These are phyloP conservation scores for Pichia sp. DNA, from an alignment of 1,139 yeast species.

Conservation along the genomic window DNA sequence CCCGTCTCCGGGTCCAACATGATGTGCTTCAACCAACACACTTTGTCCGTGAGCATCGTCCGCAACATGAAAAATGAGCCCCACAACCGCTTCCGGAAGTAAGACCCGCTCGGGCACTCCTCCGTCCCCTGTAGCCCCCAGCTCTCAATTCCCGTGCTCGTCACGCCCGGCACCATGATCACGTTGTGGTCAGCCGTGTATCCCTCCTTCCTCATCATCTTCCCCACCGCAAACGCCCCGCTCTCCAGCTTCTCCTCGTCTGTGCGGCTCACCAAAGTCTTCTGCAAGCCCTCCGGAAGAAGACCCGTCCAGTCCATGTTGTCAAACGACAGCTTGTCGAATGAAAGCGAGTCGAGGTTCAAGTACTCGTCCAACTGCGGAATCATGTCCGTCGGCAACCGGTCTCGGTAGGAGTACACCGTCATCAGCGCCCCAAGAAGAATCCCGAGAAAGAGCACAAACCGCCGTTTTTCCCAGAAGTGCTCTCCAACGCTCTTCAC, in stretches of 20 bases:
- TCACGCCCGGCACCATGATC: conserved; percentile 92
- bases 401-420: conserved; percentile 48
- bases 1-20: conserved; percentile 90
- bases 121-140: conserved; percentile 77
- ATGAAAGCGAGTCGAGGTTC: conserved; percentile 45
- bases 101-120: conserved; percentile 71
- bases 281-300: conserved; percentile 62
- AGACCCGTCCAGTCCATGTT: conserved; percentile 55
- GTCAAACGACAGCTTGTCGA: conserved; percentile 28
- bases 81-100: conserved; percentile 90
- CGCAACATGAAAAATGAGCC: conserved; percentile 94
- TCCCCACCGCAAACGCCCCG: conserved; percentile 87
- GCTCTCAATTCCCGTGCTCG: conserved; percentile 89
- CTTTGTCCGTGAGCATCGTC: conserved; percentile 86
- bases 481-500: conserved; percentile 18
- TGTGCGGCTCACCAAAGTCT: conserved; percentile 53
- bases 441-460: conserved; percentile 55
- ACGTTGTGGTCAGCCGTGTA: conserved; percentile 66
- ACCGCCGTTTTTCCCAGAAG: conserved; percentile 42
- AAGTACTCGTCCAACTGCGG: conserved; percentile 45
- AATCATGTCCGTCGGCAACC: conserved; percentile 21
- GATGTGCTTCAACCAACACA: conserved; percentile 90
- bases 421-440: conserved; percentile 65
- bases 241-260: conserved; percentile 44
- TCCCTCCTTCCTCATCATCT: conserved; percentile 49